phyloP scores from a whole-genome alignment of 257 asterid genomes.

The Phtheirospermum japonicum region DNA sequence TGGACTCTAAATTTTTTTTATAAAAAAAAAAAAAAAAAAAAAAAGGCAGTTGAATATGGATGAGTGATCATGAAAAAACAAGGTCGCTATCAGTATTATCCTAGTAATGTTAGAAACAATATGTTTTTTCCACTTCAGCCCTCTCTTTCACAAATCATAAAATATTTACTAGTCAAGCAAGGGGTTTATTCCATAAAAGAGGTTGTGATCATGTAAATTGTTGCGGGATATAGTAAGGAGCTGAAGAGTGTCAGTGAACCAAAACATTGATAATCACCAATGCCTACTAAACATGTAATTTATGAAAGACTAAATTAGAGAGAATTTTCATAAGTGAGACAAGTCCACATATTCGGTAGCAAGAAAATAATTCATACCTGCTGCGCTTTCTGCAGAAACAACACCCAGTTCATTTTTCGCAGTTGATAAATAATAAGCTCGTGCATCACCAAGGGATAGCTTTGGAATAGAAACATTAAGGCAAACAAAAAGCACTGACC shows the following conservation, averaged over 20 bases:
- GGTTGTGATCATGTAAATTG: too few species aligned
- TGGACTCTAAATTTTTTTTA: too few species aligned
- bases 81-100: too few species aligned
- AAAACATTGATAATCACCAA: neutral
- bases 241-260: too few species aligned
- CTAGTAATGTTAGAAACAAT: too few species aligned
- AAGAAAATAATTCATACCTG: conserved; percentile 48
- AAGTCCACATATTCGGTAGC: conserved; percentile 5
- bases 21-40: too few species aligned
- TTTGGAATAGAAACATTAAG: conserved; percentile 40
- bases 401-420: conserved; percentile 94
- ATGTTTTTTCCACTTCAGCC: too few species aligned
- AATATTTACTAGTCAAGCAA: too few species aligned
- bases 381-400: conserved; percentile 81
- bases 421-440: conserved; percentile 88
- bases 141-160: too few species aligned
- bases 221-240: too few species aligned
- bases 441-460: conserved; percentile 98
- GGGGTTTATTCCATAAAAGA: too few species aligned
- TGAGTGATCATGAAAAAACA: neutral
- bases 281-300: neutral
- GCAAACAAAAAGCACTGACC: conserved; percentile 22
- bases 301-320: conserved; percentile 5
- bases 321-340: neutral
- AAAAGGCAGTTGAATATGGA: neutral